Base-by-base conservation (phyloP, 2,329 filamentous ascomycete species). In the Pseudocercospora crystallina region DNA sequence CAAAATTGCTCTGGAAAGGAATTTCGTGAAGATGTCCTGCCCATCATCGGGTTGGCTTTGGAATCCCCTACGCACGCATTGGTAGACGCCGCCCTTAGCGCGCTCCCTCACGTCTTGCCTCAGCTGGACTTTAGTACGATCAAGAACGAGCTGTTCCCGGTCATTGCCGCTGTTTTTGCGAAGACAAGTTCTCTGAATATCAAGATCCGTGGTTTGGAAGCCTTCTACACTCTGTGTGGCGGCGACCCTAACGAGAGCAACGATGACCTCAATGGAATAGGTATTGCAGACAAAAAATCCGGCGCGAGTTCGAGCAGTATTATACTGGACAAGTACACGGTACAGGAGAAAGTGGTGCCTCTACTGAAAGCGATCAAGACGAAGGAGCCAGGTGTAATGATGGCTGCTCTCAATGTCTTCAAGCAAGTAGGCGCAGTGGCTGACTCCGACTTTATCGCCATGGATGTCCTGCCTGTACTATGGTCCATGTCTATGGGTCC, bases 361-460 rank as follows among this genome's bases (percentile, higher is more conserved):
- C 74, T 97, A 4, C 79, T 99, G 54, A 90, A 89, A 65, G 90
- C 80, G 2, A 97, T 99, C 74, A 97, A 96, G 72, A 99, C 94
- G 0, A 97, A 96, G 67, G 94, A 99, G 69, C 94, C 94, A 0
- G 91, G 90, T 7, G 94, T 99, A 8, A 97, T 97, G 89, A 87
- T 97, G 77, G 91, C 92, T 5, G 87, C 90, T 0, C 76, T 97
- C 31, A 86, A 85, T 48, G 90, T 96, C 1, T 84, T 97, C 58
- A 83, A 82, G 43, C 87, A 96, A 42, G 86, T 99, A 26, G 90
- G 90, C 8, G 81, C 82, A 43, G 79, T 86, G 14, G 91, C 87
- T 4, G 94, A 97, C 65, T 82, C 86, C 2, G 94, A 96, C 38
- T 97, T 96, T 65, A 82, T 96, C 15, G 94, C 94, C 10, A 84